Base-by-base conservation (phyloP, 1,284 basidiomycete genomes). In the Pseudozyma thailandica region DNA sequence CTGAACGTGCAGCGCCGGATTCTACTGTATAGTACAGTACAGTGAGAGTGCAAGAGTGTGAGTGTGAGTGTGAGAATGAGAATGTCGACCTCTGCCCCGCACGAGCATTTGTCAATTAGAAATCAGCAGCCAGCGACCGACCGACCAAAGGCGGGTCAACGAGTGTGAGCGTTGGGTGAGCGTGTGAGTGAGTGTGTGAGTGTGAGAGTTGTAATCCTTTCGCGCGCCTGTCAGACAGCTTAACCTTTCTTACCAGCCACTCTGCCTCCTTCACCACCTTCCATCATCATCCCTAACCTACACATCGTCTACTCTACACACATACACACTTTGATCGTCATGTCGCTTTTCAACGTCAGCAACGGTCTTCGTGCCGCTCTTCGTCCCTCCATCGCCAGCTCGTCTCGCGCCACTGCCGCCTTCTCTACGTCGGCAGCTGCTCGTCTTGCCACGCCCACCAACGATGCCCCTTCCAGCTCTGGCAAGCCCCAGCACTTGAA, bases 401-500 rank as follows among this genome's bases (percentile, higher is more conserved):
- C 51, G 12, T 62, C 55, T 33, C 54, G 54, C 15, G 51, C 54
- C 12, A 50, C 49, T 25, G 72, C 75, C 16, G 57, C 77, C 41
- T 74, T 80, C 57, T 72, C 77, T 25, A 77, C 77, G 26, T 66
- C 73, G 33, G 73, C 65, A n/a, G 53, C 74, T 18, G 69, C 71
- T 3, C 63, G 65, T 30, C 68, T 81, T 23, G 80, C 80, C 62
- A 78, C 79, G 25, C 80, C 80, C 26, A 75, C 76, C 38, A 53
- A 51, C 38, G 75, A 80, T 41, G 69, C 55, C 26, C 55, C 56
- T 37, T 55, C 54, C 35, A 50, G 59, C 43, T 55, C 66, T 15
- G 55, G 56, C 48, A 80, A 80, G 72, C 71, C 75, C 10, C 60
- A 65, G 48, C 72, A 81, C 50, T 48, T 78, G 47, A 82, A 82